Percentiles rank a stretch among this genome's conserved stretches.
Conservation (phyloP, 768 basidiomycete genomes). For the Lentinula edodes region DNA sequence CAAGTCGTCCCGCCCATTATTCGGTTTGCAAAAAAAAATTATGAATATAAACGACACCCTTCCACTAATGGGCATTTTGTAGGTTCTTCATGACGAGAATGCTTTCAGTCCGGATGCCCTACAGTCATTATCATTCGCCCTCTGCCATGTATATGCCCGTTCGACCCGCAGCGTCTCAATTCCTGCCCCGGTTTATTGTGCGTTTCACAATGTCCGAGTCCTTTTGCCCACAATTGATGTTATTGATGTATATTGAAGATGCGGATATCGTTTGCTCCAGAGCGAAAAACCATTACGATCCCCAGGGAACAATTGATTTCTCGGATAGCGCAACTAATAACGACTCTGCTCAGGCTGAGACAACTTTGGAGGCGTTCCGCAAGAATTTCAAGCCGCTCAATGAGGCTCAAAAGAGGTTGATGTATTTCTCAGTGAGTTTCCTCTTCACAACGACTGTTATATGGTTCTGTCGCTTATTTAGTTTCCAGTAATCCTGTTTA, state of each 20-base stretch:
- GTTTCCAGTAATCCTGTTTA: too few species aligned
- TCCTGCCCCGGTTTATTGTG: constrained; percentile 79
- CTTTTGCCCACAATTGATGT: not conserved
- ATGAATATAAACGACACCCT: not conserved
- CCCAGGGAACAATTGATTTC: constrained; percentile 47
- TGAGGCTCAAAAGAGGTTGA: constrained; percentile 38
- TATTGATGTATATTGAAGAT: constrained; percentile 27
- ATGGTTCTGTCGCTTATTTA: too few species aligned
- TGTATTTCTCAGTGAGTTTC: constrained; percentile 54
- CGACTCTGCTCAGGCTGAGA: constrained; percentile 34
- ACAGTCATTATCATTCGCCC: constrained; percentile 63
- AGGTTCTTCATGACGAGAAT: constrained; percentile 26
- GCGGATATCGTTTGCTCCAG: constrained; percentile 65
- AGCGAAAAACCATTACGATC: constrained; percentile 78
- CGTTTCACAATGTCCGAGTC: constrained; percentile 15
- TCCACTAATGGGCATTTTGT: not conserved
- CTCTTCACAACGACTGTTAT: too few species aligned
- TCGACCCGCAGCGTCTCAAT: constrained; percentile 80
- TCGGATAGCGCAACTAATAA: constrained; percentile 52
- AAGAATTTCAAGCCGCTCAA: constrained; percentile 54
- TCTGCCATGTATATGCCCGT: constrained; percentile 67
- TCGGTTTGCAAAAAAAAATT: constrained; percentile 9
- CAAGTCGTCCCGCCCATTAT: constrained; percentile 59
- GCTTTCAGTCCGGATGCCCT: constrained; percentile 39
- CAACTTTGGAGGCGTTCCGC: constrained; percentile 42